These are phyloP conservation scores for Neofusicoccum cordaticola DNA, from an alignment of 2,329 filamentous ascomycete genomes.

Conservation along the genomic window DNA sequence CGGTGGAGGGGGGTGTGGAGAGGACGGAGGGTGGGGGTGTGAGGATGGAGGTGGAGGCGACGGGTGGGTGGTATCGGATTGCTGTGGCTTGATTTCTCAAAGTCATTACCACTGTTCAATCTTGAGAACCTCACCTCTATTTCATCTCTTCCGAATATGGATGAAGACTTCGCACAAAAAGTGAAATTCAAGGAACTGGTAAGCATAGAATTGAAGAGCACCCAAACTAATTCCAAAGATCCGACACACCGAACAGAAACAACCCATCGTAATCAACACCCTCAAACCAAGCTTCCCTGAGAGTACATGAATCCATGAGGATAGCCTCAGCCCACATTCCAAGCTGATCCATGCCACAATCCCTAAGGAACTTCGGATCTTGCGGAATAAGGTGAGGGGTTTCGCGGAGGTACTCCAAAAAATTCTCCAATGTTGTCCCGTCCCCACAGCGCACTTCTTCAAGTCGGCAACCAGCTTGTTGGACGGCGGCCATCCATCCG, in stretches of 20 bases:
- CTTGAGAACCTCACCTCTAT: too few species aligned
- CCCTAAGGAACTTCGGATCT: background rate
- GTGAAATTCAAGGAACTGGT: too few species aligned
- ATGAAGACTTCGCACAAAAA: too few species aligned
- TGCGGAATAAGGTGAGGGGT: background rate
- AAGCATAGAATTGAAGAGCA: too few species aligned
- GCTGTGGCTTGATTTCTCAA: background rate
- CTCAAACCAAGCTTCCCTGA: background rate
- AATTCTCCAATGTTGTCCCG: background rate
- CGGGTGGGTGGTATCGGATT: background rate
- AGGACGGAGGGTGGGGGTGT: background rate
- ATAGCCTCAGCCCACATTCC: background rate
- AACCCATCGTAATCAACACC: background rate
- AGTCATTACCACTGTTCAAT: too few species aligned
- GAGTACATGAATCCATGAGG: background rate
- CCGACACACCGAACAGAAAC: background rate
- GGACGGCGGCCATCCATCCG: background rate
- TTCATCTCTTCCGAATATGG: too few species aligned
- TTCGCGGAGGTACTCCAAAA: too few species aligned
- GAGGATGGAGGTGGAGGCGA: background rate
- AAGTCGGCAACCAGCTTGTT: background rate
- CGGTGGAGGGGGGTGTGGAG: background rate
- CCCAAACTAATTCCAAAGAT: background rate
- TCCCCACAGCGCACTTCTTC: background rate
- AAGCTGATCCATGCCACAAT: background rate